These are phyloP conservation scores for Penicillium ochrochloron DNA, from an alignment of 495 filamentous ascomycete genomes.

Conservation along the genomic window DNA sequence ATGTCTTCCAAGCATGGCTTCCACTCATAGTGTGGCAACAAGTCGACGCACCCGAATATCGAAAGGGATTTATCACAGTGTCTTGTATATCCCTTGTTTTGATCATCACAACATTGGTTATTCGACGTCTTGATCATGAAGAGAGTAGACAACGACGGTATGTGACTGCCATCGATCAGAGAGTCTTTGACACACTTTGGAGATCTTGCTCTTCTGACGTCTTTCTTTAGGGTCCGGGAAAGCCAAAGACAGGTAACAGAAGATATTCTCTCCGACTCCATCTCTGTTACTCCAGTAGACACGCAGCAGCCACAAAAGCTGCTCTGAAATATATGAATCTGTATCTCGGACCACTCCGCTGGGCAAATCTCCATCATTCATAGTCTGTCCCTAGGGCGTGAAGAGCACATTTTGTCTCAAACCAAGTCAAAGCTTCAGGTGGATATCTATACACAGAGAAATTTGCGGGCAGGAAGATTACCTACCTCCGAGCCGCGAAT, in stretches of 20 bases:
- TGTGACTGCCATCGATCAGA: conserved; percentile 5
- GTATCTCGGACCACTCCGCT: background rate
- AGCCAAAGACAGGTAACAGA: conserved; percentile 1
- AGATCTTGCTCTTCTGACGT: background rate
- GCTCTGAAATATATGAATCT: background rate
- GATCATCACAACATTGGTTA: conserved; percentile 34
- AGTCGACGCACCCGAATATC: conserved; percentile 53
- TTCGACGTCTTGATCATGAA: conserved; percentile 42
- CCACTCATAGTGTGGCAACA: conserved; percentile 57
- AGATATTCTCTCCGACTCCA: conserved; percentile 11
- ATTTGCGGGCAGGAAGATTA: too few species aligned
- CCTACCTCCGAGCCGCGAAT: too few species aligned
- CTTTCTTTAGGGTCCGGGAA: background rate
- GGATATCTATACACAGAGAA: too few species aligned
- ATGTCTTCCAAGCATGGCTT: conserved; percentile 55
- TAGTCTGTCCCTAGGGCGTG: background rate
- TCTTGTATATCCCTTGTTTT: conserved; percentile 39
- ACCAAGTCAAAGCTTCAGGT: too few species aligned
- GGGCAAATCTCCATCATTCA: background rate
- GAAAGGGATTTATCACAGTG: conserved; percentile 53
- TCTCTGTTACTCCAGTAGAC: conserved; percentile 5
- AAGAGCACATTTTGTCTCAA: too few species aligned
- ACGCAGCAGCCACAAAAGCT: background rate
- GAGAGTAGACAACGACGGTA: conserved; percentile 40
- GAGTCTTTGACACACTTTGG: background rate